Evolutionary conservation across 23 red algal species (phyloP), one percentile per base, ranked within the genome.

Genomic region (Gracilaria vermiculophylla): DNA sequence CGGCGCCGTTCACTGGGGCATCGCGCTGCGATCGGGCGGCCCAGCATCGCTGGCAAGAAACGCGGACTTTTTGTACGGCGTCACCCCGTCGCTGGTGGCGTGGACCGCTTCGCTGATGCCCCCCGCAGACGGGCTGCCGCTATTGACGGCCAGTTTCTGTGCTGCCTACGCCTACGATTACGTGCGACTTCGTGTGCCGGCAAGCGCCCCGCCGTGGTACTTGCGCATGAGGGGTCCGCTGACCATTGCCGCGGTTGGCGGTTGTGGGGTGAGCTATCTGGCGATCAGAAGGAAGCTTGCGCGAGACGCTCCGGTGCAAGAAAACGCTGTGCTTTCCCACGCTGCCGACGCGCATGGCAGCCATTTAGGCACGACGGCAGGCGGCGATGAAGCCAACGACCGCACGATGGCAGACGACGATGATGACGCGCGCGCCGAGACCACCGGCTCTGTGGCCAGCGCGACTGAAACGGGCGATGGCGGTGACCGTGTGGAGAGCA

Each of bases 1-100:
- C 0, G 89, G 89, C 49, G 89, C 55, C 36, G 89, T 93, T 31
- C 89, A 93, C 64, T 93, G 89, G 89, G 89, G 89, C n/a, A 43
- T 84, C 17, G 89, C 89, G 5, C 42, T 93, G 8, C 78, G 56
- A 13, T 48, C 33, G 1, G 34, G 19, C 33, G 11, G 20, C 53
- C 13, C 53, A 16, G 24, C 36, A n/a, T 82, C 78, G 34, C 33
- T 24, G 2, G 54, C 78, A 44, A 51, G 54, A 66, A 71, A 44
- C 19, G 42, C 39, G n/a, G 71, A 90, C 49, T 80, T 90, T 48
- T n/a, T 71, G 15, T 80, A 71, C 32, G 53, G 51, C 15, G 86
- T 90, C 19, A 80, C 64, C 15, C 86, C 86, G 9, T 67, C 53
- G n/a, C 40, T 90, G 37, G n/a, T 80, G 16, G 86, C 27, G 25